phyloP scores from a whole-genome alignment of 2,329 filamentous ascomycete genomes.

The Tolypocladium nubicola region DNA sequence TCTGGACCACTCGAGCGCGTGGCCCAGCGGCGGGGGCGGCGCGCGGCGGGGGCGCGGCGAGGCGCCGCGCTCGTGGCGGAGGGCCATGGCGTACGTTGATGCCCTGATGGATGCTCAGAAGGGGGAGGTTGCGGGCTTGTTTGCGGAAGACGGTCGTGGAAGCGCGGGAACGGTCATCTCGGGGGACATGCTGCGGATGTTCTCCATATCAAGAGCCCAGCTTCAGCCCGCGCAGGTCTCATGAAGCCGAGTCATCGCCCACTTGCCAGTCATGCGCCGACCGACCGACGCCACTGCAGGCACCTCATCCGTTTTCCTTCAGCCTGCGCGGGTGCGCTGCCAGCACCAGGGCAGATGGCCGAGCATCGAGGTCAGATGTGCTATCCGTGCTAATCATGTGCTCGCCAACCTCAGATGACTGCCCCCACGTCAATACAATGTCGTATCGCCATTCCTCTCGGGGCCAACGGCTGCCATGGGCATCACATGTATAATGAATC shows the following conservation, averaged over 20 bases:
- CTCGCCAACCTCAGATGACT: neutral
- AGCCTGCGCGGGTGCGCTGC: neutral
- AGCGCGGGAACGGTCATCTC: neutral
- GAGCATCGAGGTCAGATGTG: neutral
- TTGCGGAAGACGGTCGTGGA: neutral
- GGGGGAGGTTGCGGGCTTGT: too few species aligned
- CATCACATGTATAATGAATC: too few species aligned
- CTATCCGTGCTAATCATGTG: neutral
- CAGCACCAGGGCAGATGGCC: neutral
- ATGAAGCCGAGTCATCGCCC: neutral
- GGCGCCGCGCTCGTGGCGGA: neutral
- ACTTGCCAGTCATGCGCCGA: neutral
- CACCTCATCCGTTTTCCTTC: neutral
- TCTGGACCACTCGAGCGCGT: slow-evolving; percentile 8
- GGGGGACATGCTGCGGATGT: neutral
- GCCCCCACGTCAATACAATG: neutral
- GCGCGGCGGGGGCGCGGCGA: neutral
- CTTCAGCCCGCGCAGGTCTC: neutral
- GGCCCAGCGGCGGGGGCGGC: slow-evolving; percentile 4
- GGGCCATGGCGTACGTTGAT: neutral
- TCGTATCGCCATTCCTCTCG: neutral
- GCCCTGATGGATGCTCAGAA: neutral
- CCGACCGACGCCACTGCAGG: neutral
- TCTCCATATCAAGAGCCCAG: neutral
- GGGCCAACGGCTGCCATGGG: neutral